Evolutionary conservation across 768 basidiomycete genomes (phyloP).

Genomic region (Mycena pura): DNA sequence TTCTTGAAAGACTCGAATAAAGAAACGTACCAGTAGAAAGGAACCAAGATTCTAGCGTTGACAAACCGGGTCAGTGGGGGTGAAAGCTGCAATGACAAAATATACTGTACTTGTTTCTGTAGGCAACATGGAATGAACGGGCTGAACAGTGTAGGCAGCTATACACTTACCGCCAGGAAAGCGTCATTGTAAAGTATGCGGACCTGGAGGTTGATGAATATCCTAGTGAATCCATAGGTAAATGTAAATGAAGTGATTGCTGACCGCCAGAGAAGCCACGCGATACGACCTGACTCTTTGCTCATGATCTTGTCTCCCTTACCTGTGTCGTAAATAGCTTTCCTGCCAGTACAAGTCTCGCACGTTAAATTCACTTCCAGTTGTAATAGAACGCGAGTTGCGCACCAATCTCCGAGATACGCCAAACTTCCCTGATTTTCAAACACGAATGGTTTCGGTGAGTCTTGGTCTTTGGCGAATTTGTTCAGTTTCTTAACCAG

Average conservation of each 20-base stretch:
- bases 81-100: conserved; percentile 14
- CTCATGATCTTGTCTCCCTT: conserved; percentile 55
- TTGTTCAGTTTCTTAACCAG: conserved; percentile 71
- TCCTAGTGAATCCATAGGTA: no score
- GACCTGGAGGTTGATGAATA: conserved; percentile 44
- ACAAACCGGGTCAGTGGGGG: conserved; percentile 4
- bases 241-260: background rate
- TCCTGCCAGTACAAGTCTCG: conserved; percentile 50
- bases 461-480: conserved; percentile 56
- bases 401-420: conserved; percentile 79
- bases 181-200: conserved; percentile 80
- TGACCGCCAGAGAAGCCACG: conserved; percentile 78
- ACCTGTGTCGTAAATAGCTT: conserved; percentile 76
- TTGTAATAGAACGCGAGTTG: conserved; percentile 4
- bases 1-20: conserved; percentile 15
- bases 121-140: background rate
- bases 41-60: conserved; percentile 61
- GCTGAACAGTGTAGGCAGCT: background rate
- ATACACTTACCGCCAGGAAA: conserved; percentile 54
- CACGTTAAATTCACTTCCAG: background rate
- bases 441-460: conserved; percentile 67
- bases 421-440: conserved; percentile 78
- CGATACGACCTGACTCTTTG: conserved; percentile 70
- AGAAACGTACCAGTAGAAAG: conserved; percentile 65
- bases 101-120: conserved; percentile 25